Conservation (phyloP, 352 stramenopile species). For the Globisporangium camurandrum region DNA sequence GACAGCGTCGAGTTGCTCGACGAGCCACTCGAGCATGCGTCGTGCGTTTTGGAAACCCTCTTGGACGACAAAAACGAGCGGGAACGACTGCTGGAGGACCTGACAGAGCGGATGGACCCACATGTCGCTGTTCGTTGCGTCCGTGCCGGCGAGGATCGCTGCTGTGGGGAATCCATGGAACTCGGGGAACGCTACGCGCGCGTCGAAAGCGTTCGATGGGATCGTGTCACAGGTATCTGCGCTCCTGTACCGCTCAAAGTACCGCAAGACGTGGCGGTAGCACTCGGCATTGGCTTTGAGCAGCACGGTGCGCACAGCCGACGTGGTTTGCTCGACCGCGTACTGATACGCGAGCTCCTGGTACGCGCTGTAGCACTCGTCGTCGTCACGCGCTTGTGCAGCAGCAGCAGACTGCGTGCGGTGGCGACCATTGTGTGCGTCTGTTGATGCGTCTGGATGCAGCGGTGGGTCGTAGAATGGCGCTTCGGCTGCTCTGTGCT, state of each 20-base stretch:
- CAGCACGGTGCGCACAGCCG: constrained; percentile 49
- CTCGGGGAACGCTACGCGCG: constrained; percentile 26
- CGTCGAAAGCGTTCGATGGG: constrained; percentile 4
- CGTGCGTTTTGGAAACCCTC: constrained; percentile 49
- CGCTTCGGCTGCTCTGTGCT: not conserved
- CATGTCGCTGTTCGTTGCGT: constrained; percentile 67
- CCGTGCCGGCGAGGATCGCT: constrained; percentile 55
- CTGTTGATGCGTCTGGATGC: not conserved
- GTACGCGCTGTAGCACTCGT: constrained; percentile 29
- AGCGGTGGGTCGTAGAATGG: constrained; percentile 3
- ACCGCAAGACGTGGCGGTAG: constrained; percentile 53
- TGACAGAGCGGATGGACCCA: constrained; percentile 66
- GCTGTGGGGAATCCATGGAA: constrained; percentile 51
- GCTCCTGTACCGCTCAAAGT: constrained; percentile 49
- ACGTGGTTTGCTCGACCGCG: constrained; percentile 41
- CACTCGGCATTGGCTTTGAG: constrained; percentile 57
- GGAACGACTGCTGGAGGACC: constrained; percentile 64
- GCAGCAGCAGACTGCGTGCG: not conserved
- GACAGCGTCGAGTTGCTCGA: constrained; percentile 41
- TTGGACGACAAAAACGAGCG: constrained; percentile 43
- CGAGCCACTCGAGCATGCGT: constrained; percentile 57
- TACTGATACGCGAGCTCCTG: constrained; percentile 70
- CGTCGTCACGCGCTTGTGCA: constrained; percentile 11
- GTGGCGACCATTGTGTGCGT: not conserved
- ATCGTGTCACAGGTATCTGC: not conserved